A percentile compares a stretch with the other conserved stretches of the same genome.
These are phyloP conservation scores for Cryomyces minteri DNA, from an alignment of 495 filamentous ascomycete species.

Conservation along the genomic window DNA sequence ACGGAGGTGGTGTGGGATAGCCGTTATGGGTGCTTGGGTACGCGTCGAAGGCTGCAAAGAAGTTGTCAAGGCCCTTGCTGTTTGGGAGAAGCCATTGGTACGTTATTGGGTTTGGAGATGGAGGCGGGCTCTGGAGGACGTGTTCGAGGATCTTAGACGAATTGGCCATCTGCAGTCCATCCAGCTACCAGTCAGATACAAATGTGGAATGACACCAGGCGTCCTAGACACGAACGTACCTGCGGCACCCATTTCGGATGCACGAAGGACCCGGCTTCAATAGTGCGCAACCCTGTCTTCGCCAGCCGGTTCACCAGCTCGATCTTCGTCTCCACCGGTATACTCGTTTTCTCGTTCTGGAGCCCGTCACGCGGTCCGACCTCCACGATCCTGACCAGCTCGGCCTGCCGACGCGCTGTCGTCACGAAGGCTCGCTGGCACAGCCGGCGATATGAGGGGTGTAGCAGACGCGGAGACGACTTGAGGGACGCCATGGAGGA, in stretches of 20 bases:
- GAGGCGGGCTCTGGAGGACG: slow-evolving; percentile 40
- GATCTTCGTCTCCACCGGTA: slow-evolving; percentile 69
- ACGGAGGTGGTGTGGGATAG: slow-evolving; percentile 18
- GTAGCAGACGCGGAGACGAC: not conserved
- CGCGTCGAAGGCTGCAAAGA: slow-evolving; percentile 24
- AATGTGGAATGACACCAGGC: not conserved
- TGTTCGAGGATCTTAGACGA: slow-evolving; percentile 66
- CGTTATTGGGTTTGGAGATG: slow-evolving; percentile 44
- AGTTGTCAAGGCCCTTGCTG: slow-evolving; percentile 54
- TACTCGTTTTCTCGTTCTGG: slow-evolving; percentile 82
- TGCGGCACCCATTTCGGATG: slow-evolving; percentile 97
- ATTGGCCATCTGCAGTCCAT: slow-evolving; percentile 59
- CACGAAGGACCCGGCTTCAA: slow-evolving; percentile 93
- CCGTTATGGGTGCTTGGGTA: slow-evolving; percentile 11
- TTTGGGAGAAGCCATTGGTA: slow-evolving; percentile 95
- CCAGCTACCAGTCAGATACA: slow-evolving; percentile 1
- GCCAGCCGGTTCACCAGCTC: slow-evolving; percentile 64
- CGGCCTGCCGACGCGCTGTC: not conserved
- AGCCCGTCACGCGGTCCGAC: slow-evolving; percentile 88
- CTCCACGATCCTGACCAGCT: slow-evolving; percentile 57
- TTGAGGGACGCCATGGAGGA: not conserved
- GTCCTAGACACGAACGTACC: slow-evolving; percentile 25
- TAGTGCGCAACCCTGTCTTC: slow-evolving; percentile 67
- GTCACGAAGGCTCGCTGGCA: not conserved
- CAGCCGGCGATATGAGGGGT: not conserved